A percentile compares a stretch with the other conserved stretches of the same genome.
Evolutionary conservation across 2,329 filamentous ascomycete genomes (phyloP).

Genomic region (Fragosphaeria purpurea): DNA sequence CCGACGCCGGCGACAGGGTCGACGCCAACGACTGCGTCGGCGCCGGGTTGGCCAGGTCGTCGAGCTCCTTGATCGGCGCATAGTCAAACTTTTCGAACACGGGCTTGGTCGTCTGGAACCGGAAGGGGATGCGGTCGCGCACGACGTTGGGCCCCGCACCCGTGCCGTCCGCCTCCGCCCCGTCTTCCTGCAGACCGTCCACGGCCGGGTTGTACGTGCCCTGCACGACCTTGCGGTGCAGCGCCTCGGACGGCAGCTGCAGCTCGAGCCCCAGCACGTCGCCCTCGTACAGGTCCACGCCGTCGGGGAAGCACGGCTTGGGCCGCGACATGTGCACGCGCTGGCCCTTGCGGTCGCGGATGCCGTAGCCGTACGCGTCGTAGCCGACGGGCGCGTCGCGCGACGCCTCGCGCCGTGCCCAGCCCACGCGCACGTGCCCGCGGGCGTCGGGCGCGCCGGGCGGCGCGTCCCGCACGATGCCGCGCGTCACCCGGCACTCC

Average conservation of each 20-base stretch:
- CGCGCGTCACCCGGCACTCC: conserved; percentile 81
- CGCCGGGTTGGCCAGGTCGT: conserved; percentile 68
- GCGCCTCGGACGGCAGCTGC: conserved; percentile 69
- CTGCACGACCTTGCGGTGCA: conserved; percentile 81
- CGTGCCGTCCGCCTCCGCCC: conserved; percentile 37
- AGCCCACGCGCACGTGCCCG: conserved; percentile 74
- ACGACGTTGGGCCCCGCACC: conserved; percentile 63
- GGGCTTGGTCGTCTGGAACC: conserved; percentile 75
- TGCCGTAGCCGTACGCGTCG: conserved; percentile 86
- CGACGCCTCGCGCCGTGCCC: conserved; percentile 69
- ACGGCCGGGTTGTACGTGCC: conserved; percentile 81
- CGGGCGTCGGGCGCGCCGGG: conserved; percentile 36
- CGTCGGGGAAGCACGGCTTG: conserved; percentile 75
- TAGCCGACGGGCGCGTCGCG: conserved; percentile 78
- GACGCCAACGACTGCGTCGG: conserved; percentile 31
- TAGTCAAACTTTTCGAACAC: conserved; percentile 94
- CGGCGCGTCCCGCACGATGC: conserved; percentile 37
- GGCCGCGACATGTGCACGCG: conserved; percentile 89
- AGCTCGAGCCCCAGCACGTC: conserved; percentile 94
- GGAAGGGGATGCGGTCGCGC: conserved; percentile 87
- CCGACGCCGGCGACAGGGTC: conserved; percentile 16
- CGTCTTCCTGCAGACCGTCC: conserved; percentile 54
- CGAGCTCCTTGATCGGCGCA: conserved; percentile 76
- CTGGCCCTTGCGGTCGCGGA: conserved; percentile 82
- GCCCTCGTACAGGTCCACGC: conserved; percentile 73